Evolutionary conservation across 495 filamentous ascomycete species (phyloP).

Genomic region (Aspergillus avenaceus): DNA sequence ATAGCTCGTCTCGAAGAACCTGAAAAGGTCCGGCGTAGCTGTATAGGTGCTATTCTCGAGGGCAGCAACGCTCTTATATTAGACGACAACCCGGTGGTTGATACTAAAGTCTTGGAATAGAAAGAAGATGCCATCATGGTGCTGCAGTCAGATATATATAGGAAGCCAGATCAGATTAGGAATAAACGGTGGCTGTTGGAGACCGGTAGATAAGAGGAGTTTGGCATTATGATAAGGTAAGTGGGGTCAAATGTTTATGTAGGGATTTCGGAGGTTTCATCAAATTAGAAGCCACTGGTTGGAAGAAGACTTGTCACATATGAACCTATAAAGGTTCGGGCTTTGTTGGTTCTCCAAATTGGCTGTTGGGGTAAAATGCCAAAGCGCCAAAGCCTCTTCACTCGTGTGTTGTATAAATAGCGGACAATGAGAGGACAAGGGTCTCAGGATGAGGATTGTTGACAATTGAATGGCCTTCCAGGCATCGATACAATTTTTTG

Average conservation of each 20-base stretch:
- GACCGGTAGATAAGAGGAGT: conserved; percentile 4
- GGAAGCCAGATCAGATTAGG: background rate
- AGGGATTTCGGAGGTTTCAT: background rate
- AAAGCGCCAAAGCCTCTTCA: background rate
- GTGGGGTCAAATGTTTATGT: conserved; percentile 4
- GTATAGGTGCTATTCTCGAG: background rate
- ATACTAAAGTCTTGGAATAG: background rate
- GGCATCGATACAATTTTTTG: background rate
- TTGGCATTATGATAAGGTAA: conserved; percentile 8
- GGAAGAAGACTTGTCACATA: too few relatives aligned
- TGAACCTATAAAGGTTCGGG: background rate
- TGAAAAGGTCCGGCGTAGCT: conserved; percentile 20
- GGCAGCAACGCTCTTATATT: conserved; percentile 1
- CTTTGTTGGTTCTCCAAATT: background rate
- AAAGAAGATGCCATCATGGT: conserved; percentile 9
- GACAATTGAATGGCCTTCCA: background rate
- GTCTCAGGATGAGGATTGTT: background rate
- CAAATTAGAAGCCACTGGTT: conserved; percentile 2
- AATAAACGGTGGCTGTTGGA: conserved; percentile 1
- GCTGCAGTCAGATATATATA: background rate
- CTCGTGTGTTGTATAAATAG: background rate
- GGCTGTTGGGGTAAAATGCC: background rate
- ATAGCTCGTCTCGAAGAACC: conserved; percentile 26
- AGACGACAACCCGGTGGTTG: conserved; percentile 1
- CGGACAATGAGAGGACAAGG: background rate